phyloP scores from a whole-genome alignment of 2,329 filamentous ascomycete genomes.

The Fusarium equiseti region DNA sequence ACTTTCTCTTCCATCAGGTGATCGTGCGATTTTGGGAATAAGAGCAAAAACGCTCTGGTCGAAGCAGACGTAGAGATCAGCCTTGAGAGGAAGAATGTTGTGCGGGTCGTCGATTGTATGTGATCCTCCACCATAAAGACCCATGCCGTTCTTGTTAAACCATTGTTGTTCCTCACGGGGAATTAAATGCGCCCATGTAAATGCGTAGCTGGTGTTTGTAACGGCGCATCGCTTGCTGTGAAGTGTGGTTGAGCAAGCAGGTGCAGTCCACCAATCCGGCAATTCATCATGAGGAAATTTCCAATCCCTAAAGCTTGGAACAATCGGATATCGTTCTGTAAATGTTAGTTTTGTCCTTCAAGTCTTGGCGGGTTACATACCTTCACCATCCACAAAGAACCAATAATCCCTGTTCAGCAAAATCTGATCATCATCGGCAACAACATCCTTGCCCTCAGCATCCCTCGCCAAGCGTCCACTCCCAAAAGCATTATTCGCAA shows the following conservation, averaged over 20 bases:
- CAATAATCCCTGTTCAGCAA: conserved; percentile 35
- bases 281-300: conserved; percentile 37
- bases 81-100: conserved; percentile 35
- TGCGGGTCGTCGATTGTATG: conserved; percentile 33
- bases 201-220: conserved; percentile 39
- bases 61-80: conserved; percentile 37
- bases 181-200: conserved; percentile 34
- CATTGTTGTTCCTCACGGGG: conserved; percentile 35
- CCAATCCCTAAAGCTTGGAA: conserved; percentile 38
- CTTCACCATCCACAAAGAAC: conserved; percentile 37
- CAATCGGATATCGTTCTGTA: conserved; percentile 33
- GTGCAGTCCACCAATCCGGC: conserved; percentile 28
- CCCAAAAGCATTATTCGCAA: conserved; percentile 36
- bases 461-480: conserved; percentile 17
- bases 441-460: conserved; percentile 22
- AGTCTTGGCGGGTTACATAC: conserved; percentile 1
- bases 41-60: conserved; percentile 37
- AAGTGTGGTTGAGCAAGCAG: background rate
- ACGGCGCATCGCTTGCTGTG: conserved; percentile 29
- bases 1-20: background rate
- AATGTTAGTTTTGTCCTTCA: background rate
- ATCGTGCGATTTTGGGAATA: conserved; percentile 10
- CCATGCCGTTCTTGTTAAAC: conserved; percentile 41
- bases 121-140: conserved; percentile 34
- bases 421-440: conserved; percentile 3